Percentiles rank a stretch among this genome's conserved stretches.
These are phyloP conservation scores for Phytophthora quininea DNA, from an alignment of 352 stramenopile genomes.

Conservation along the genomic window DNA sequence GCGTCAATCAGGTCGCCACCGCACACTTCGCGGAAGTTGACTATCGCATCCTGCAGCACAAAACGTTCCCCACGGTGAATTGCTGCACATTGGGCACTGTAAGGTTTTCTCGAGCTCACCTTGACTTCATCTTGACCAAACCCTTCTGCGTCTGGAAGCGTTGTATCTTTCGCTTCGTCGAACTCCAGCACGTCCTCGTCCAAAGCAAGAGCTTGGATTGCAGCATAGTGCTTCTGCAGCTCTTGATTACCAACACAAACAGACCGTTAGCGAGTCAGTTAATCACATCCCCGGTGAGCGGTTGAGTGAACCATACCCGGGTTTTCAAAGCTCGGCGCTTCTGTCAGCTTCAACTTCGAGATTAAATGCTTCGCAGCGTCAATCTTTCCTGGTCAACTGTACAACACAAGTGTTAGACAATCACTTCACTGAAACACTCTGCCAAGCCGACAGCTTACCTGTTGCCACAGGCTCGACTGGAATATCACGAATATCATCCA, in stretches of 20 bases:
- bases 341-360: slow-evolving; percentile 67
- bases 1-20: slow-evolving; percentile 58
- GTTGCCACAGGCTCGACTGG: slow-evolving; percentile 43
- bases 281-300: neutral
- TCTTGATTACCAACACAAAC: slow-evolving; percentile 38
- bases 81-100: neutral
- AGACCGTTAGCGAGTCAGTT: slow-evolving; percentile 1
- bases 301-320: slow-evolving; percentile 43
- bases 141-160: slow-evolving; percentile 71
- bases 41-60: slow-evolving; percentile 47
- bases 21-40: slow-evolving; percentile 49
- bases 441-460: slow-evolving; percentile 28
- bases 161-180: slow-evolving; percentile 79
- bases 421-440: neutral
- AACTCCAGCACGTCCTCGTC: slow-evolving; percentile 78
- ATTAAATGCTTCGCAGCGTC: slow-evolving; percentile 73
- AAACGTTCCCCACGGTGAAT: neutral
- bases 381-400: slow-evolving; percentile 50
- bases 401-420: slow-evolving; percentile 10
- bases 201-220: slow-evolving; percentile 76
- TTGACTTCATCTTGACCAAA: slow-evolving; percentile 74
- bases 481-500: slow-evolving; percentile 84
- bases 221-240: slow-evolving; percentile 87
- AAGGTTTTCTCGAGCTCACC: slow-evolving; percentile 27
- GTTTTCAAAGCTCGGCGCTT: slow-evolving; percentile 85